Evolutionary conservation across 257 asterid genomes (phyloP).

Genomic region (Marsdenia floribunda): DNA sequence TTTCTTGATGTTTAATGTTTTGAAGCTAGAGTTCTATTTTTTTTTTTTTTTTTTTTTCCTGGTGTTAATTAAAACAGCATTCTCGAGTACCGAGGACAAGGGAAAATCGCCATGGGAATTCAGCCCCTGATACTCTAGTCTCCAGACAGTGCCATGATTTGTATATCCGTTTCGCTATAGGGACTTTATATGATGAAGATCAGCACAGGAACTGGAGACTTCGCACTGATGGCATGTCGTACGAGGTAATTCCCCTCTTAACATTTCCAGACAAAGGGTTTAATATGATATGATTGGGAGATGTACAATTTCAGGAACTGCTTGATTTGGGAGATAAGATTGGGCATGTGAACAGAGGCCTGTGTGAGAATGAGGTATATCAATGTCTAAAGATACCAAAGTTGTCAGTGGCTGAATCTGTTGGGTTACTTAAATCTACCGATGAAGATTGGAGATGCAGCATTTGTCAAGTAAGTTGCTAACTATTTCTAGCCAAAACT

Average conservation of each 20-base stretch:
- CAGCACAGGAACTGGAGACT: slow-evolving; percentile 47
- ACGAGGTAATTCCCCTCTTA: slow-evolving; percentile 36
- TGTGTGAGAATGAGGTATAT: slow-evolving; percentile 45
- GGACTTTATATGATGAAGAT: slow-evolving; percentile 34
- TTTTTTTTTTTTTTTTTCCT: neutral
- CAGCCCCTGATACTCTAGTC: slow-evolving; percentile 9
- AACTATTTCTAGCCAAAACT: neutral
- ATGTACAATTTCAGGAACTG: slow-evolving; percentile 39
- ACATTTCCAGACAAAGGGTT: no score
- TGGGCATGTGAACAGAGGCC: slow-evolving; percentile 51
- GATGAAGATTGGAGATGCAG: slow-evolving; percentile 49
- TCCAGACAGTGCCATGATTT: slow-evolving; percentile 7
- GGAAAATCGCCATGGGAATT: slow-evolving; percentile 3
- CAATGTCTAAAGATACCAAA: slow-evolving; percentile 32
- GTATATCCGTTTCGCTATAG: slow-evolving; percentile 27
- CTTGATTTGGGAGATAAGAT: slow-evolving; percentile 50
- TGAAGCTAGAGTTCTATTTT: no score
- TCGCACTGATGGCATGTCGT: slow-evolving; percentile 45
- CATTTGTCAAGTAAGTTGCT: slow-evolving; percentile 55
- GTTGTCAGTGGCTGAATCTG: slow-evolving; percentile 15
- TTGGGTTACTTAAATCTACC: slow-evolving; percentile 8
- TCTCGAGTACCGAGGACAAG: slow-evolving; percentile 34
- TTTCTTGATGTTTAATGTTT: no score
- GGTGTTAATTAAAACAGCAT: slow-evolving; percentile 22
- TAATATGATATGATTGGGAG: neutral